Evolutionary conservation across 2,329 filamentous ascomycete species (phyloP).

Genomic region (Ceratocystis huliohia): DNA sequence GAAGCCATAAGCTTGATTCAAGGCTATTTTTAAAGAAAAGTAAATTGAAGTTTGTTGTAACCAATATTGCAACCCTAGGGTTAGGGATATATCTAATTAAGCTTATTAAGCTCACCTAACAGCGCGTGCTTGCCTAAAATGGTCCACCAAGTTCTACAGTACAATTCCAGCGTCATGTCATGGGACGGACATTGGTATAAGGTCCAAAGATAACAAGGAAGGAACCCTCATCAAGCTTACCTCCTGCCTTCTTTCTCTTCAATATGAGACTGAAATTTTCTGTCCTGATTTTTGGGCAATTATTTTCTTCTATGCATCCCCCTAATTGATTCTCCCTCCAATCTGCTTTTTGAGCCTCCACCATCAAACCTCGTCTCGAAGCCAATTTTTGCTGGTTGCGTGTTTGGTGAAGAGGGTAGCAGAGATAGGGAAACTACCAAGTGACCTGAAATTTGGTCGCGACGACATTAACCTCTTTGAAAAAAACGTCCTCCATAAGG

Average conservation of each 20-base stretch:
- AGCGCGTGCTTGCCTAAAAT: slow-evolving; percentile 7
- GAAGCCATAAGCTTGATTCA: slow-evolving; percentile 27
- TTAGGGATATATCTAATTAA: background rate
- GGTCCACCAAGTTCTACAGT: background rate
- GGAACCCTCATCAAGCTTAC: slow-evolving; percentile 16
- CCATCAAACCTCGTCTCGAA: background rate
- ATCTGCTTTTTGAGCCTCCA: slow-evolving; percentile 20
- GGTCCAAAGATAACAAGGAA: background rate
- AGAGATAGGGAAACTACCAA: background rate
- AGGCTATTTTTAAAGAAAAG: background rate
- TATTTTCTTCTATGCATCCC: background rate
- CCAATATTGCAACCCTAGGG: background rate
- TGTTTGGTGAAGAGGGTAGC: background rate
- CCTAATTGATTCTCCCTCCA: background rate
- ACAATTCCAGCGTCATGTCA: background rate
- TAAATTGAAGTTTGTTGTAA: background rate
- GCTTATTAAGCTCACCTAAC: background rate
- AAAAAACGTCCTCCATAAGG: background rate
- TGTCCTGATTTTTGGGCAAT: background rate
- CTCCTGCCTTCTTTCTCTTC: background rate
- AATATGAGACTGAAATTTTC: background rate
- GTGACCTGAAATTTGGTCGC: background rate
- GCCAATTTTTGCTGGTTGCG: background rate
- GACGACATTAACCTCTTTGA: background rate
- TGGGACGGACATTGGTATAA: background rate